These are phyloP conservation scores for Bolboschoenus planiculmis DNA, from an alignment of 176 grass and related monocot species.

Conservation along the genomic window DNA sequence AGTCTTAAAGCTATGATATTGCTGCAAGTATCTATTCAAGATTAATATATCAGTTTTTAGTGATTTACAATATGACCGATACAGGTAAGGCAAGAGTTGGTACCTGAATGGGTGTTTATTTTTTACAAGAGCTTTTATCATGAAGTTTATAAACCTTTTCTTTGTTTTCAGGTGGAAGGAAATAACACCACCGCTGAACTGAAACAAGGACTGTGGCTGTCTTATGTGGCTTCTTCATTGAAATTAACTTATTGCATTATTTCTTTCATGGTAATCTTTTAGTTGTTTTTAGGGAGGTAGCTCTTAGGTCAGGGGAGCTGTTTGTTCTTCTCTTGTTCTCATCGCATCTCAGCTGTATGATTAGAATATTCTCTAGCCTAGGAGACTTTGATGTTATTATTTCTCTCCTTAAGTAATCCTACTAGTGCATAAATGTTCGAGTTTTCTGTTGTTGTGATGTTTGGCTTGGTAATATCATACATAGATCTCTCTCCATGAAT, in stretches of 20 bases:
- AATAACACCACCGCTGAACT: background rate
- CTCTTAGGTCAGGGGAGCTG: background rate
- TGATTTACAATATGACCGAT: background rate
- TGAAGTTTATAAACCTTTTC: background rate
- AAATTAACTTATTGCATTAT: slow-evolving; percentile 16
- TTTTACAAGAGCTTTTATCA: background rate
- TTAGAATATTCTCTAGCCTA: slow-evolving; percentile 5
- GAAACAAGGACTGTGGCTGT: background rate
- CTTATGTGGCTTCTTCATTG: background rate
- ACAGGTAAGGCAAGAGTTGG: background rate
- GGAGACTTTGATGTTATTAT: background rate
- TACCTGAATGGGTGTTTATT: background rate
- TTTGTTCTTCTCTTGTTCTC: background rate
- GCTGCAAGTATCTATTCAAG: background rate
- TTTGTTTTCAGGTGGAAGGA: background rate
- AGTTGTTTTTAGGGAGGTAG: background rate
- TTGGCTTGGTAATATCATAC: background rate
- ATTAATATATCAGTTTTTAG: background rate
- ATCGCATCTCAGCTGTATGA: background rate
- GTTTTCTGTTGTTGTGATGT: background rate
- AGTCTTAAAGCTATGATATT: background rate
- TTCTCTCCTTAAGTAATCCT: background rate
- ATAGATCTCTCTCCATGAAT: background rate
- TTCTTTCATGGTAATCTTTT: background rate
- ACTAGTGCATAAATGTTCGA: background rate